Evolutionary conservation across 2,329 filamentous ascomycete species (phyloP).

Genomic region (Lachnum nothofagi): DNA sequence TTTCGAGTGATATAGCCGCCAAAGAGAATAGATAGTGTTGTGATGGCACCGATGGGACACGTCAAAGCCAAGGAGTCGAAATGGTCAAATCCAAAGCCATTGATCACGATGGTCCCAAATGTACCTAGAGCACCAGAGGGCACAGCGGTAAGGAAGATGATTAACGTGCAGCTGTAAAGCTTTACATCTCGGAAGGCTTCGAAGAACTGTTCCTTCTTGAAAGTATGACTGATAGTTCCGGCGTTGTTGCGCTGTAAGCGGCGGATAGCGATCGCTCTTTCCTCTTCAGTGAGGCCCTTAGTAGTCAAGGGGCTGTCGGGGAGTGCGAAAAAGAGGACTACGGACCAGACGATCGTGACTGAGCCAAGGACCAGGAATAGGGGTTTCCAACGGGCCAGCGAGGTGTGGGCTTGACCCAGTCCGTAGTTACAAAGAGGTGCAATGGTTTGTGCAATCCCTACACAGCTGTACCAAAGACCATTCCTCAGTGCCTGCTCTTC

Average conservation of each 20-base stretch:
- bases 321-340: constrained; percentile 28
- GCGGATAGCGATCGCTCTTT: constrained; percentile 26
- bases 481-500: constrained; percentile 34
- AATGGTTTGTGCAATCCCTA: constrained; percentile 32
- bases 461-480: constrained; percentile 34
- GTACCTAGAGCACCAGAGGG: constrained; percentile 31
- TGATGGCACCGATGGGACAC: constrained; percentile 32
- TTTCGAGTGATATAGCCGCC: constrained; percentile 30
- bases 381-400: constrained; percentile 32
- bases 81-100: constrained; percentile 33
- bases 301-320: constrained; percentile 31
- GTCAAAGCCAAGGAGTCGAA: constrained; percentile 34
- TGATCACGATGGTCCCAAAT: constrained; percentile 34
- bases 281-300: constrained; percentile 30
- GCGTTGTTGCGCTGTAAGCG: constrained; percentile 31
- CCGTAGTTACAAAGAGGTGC: constrained; percentile 35
- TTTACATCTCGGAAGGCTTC: constrained; percentile 30
- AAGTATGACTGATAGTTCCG: constrained; percentile 43
- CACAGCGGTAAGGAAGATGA: constrained; percentile 31
- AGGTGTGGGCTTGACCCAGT: constrained; percentile 31
- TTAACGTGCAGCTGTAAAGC: constrained; percentile 30
- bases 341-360: constrained; percentile 25
- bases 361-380: constrained; percentile 34
- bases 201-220: constrained; percentile 28
- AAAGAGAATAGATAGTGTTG: constrained; percentile 31